Base-by-base conservation (phyloP, 1,139 yeast genomes). In the Candida dubliniensis region DNA sequence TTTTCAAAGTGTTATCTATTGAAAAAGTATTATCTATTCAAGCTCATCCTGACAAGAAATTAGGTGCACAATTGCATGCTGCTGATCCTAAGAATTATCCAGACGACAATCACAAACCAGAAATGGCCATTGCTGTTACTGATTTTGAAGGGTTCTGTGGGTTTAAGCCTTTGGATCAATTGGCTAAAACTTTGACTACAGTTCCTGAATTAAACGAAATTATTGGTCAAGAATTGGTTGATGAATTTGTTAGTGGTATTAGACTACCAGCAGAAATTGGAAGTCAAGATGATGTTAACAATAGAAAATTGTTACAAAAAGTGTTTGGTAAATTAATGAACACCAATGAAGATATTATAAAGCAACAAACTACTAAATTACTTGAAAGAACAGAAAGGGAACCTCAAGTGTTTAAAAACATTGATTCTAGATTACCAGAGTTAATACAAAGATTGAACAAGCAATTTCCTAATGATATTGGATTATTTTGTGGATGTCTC, bases 111-210 rank as follows among this genome's bases (percentile, higher is more conserved):
- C 99, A 93, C 70, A 93, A 93, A 74, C 99, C 99, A 18, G 99
- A 93, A 67, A 95, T 93, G 98, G 98, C 99, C 43, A 82, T 93
- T 63, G 99, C 99, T 9, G 82, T 93, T 44, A 91, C 98, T 14
- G 88, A 81, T 49, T 93, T 93, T 58, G 98, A 93, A 71, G 99
- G 97, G 0, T 91, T 93, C 71, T 93, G 99, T 67, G 99, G 99
- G 0, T 93, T 93, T 74, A 86, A 95, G 64, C 99, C 99, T 10
- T 77, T 91, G 57, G 77, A 76, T 38, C 85, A 90, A 66, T 78
- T 93, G 54, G 81, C 84, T 33, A 71, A 71, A 39, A 81, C 89
- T 50, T 76, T 93, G 56, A 60, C 74, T 46, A 76, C 79, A 10
- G 77, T 93, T 42, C 93, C 96, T 4, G 97, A 90, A 66, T 79